phyloP scores from a whole-genome alignment of 192 early-diverging fungal species.

The Coemansia sp. region DNA sequence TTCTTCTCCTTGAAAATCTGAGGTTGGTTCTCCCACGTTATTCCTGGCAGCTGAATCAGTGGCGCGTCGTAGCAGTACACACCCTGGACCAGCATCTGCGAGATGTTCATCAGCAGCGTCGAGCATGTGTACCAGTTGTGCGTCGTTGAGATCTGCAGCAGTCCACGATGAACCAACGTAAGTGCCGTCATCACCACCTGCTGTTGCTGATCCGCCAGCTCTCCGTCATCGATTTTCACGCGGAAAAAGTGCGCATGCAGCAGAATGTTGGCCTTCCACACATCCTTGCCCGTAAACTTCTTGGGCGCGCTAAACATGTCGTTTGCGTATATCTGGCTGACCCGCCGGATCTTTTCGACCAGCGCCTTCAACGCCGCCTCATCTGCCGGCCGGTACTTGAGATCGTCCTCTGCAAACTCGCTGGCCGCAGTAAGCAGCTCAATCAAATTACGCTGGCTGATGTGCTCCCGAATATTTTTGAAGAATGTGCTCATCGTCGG shows the following conservation, averaged over 20 bases:
- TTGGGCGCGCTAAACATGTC: slow-evolving; percentile 49
- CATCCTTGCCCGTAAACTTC: slow-evolving; percentile 48
- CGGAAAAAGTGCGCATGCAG: slow-evolving; percentile 84
- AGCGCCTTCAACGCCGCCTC: slow-evolving; percentile 55
- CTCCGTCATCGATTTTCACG: slow-evolving; percentile 59
- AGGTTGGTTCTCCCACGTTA: slow-evolving; percentile 68
- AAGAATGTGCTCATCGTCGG: slow-evolving; percentile 90
- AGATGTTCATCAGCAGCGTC: slow-evolving; percentile 73
- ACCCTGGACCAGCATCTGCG: slow-evolving; percentile 90
- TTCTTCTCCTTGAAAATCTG: slow-evolving; percentile 58
- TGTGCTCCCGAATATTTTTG: slow-evolving; percentile 80
- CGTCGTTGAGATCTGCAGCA: slow-evolving; percentile 84
- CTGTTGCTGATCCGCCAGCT: slow-evolving; percentile 57
- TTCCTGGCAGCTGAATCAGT: slow-evolving; percentile 82
- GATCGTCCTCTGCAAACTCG: slow-evolving; percentile 64
- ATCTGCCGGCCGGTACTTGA: slow-evolving; percentile 51
- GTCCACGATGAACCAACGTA: slow-evolving; percentile 73
- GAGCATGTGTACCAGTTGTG: slow-evolving; percentile 82
- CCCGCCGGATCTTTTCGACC: slow-evolving; percentile 35
- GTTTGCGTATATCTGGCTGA: slow-evolving; percentile 36
- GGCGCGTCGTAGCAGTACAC: slow-evolving; percentile 73
- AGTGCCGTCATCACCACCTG: slow-evolving; percentile 73
- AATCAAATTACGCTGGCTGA: slow-evolving; percentile 64
- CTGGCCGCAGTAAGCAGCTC: slow-evolving; percentile 72
- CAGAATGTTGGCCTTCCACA: slow-evolving; percentile 72